A percentile compares a stretch with the other conserved stretches of the same genome.
These are phyloP conservation scores for Neurospora tetraspora DNA, from an alignment of 495 filamentous ascomycete species.

Conservation along the genomic window DNA sequence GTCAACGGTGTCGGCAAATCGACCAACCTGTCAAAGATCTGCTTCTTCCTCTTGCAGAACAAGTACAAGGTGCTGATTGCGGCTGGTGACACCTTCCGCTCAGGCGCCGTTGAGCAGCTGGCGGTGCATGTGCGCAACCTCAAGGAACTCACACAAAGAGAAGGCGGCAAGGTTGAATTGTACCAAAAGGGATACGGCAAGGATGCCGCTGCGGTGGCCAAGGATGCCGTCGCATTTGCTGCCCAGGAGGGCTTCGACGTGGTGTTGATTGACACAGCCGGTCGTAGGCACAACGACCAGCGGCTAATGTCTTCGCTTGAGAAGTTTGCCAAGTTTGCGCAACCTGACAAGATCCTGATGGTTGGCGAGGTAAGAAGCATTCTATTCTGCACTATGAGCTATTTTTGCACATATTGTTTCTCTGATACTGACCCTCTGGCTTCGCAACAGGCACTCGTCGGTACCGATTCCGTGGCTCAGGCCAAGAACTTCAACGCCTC, in stretches of 20 bases:
- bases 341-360: conserved; percentile 98
- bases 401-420: background rate
- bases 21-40: conserved; percentile 92
- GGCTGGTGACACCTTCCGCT: conserved; percentile 95
- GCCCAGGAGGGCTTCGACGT: conserved; percentile 73
- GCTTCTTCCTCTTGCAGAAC: conserved; percentile 94
- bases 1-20: conserved; percentile 98
- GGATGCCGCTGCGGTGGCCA: conserved; percentile 89
- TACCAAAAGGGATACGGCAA: conserved; percentile 98
- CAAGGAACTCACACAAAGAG: conserved; percentile 70
- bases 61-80: conserved; percentile 91
- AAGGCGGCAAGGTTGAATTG: conserved; percentile 75
- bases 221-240: conserved; percentile 79
- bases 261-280: conserved; percentile 93
- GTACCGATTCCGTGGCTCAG: conserved; percentile 88
- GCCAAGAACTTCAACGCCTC: conserved; percentile 90
- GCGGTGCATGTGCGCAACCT: conserved; percentile 89
- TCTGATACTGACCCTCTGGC: conserved; percentile 6
- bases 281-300: conserved; percentile 88
- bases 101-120: conserved; percentile 92
- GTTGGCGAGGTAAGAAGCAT: conserved; percentile 62
- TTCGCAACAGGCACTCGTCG: conserved; percentile 60
- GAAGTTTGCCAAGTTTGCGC: conserved; percentile 92
- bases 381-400: background rate
- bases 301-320: conserved; percentile 89